phyloP scores from a whole-genome alignment of 345 rosid genomes.

The Citrus trifoliata region DNA sequence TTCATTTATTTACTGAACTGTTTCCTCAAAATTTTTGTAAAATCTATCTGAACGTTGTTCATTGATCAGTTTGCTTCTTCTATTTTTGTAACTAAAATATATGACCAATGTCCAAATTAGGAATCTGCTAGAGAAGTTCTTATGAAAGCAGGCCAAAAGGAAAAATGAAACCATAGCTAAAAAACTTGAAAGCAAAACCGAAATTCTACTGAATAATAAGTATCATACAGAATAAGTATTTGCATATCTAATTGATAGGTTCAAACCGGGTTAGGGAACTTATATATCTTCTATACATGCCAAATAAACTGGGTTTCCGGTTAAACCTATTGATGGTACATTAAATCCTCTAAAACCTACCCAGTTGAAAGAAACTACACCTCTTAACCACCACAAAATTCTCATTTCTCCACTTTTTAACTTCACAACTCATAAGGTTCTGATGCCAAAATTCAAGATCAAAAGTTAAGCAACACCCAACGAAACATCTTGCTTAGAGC shows the following conservation, averaged over 20 bases:
- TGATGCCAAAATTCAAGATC: not conserved
- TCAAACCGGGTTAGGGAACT: not conserved
- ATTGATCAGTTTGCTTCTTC: not conserved
- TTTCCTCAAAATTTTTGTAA: too few species aligned
- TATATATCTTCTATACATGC: constrained; percentile 10
- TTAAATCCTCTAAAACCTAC: not conserved
- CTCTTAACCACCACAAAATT: constrained; percentile 1
- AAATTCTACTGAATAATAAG: not conserved
- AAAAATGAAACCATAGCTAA: not conserved
- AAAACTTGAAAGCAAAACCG: not conserved
- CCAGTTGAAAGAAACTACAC: not conserved
- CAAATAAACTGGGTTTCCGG: not conserved
- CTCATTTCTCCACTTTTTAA: not conserved
- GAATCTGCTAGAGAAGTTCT: not conserved
- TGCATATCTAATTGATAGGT: not conserved
- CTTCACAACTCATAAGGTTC: not conserved
- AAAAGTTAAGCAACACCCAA: constrained; percentile 14
- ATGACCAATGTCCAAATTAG: not conserved
- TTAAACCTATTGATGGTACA: not conserved
- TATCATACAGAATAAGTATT: not conserved
- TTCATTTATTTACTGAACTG: not conserved
- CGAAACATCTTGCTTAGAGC: not conserved
- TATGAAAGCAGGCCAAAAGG: not conserved
- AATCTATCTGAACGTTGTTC: too few species aligned
- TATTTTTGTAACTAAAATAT: not conserved